Conservation (phyloP, 306 rosid species). For the Citrullus mucosospermus region DNA sequence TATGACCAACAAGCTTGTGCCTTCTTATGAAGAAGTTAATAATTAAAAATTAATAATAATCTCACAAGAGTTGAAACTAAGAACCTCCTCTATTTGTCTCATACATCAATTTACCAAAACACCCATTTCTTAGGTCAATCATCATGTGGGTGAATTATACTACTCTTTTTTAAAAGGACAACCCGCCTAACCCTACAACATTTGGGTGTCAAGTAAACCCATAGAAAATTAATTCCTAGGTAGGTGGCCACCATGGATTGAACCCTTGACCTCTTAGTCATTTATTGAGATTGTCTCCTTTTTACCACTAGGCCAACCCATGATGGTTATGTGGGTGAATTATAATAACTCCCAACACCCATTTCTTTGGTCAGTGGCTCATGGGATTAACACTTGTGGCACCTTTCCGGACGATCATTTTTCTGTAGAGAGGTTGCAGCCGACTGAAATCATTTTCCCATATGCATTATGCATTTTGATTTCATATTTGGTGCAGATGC, state of each 20-base stretch:
- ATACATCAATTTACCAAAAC: background rate
- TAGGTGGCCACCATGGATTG: no score
- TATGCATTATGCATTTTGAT: background rate
- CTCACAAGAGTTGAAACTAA: background rate
- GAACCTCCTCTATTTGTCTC: background rate
- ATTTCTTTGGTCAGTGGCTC: background rate
- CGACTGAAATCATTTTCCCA: background rate
- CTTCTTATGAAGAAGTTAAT: background rate
- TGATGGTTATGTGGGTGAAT: no score
- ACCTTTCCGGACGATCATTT: background rate
- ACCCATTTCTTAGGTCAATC: background rate
- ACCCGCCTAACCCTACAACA: no score
- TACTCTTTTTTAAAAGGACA: no score
- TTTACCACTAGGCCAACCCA: no score
- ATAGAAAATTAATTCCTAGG: no score
- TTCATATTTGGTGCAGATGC: background rate
- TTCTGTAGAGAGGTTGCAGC: background rate
- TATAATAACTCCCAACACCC: no score
- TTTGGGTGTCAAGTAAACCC: no score
- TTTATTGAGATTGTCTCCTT: no score
- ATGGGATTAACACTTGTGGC: background rate
- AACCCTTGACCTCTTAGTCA: no score
- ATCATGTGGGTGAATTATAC: background rate
- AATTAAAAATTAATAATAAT: background rate
- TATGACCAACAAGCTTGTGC: background rate